Conservation (phyloP, 768 basidiomycete genomes). For the Rhodotorula toruloides region DNA sequence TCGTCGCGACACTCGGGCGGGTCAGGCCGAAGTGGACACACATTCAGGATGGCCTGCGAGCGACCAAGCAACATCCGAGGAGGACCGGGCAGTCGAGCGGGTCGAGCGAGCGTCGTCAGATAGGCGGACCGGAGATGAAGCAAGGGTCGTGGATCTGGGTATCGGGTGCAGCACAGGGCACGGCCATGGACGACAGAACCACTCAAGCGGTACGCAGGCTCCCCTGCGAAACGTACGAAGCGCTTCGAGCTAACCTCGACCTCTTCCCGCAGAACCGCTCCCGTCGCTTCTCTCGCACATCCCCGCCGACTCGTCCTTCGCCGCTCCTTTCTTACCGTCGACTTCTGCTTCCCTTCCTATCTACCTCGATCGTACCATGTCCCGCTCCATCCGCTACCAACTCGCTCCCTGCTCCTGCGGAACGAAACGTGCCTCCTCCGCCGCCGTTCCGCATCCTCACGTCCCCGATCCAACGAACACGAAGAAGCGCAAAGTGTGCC, state of each 20-base stretch:
- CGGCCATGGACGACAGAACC: too few relatives aligned
- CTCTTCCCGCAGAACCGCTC: not conserved
- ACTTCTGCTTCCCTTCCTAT: not conserved
- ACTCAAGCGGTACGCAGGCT: not conserved
- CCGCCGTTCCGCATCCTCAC: not conserved
- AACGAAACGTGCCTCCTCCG: not conserved
- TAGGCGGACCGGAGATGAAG: too few relatives aligned
- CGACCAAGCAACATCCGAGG: too few relatives aligned
- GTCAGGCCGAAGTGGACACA: too few relatives aligned
- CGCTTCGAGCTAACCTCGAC: not conserved
- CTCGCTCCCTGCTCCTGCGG: not conserved
- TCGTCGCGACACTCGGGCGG: too few relatives aligned
- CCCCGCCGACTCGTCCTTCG: not conserved
- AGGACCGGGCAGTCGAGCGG: too few relatives aligned
- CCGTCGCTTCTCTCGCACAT: slow-evolving; percentile 1
- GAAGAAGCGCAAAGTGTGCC: slow-evolving; percentile 23
- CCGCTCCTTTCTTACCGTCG: not conserved
- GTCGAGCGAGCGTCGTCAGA: too few relatives aligned
- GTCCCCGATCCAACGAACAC: not conserved
- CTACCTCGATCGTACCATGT: not conserved
- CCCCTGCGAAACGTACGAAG: not conserved
- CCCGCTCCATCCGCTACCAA: not conserved
- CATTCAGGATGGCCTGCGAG: too few relatives aligned
- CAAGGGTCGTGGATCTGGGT: too few relatives aligned
- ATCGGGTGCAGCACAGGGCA: too few relatives aligned